Percentiles rank a stretch among this genome's conserved stretches.
Conservation (phyloP, 768 basidiomycete genomes). For the Clavulina sp. region DNA sequence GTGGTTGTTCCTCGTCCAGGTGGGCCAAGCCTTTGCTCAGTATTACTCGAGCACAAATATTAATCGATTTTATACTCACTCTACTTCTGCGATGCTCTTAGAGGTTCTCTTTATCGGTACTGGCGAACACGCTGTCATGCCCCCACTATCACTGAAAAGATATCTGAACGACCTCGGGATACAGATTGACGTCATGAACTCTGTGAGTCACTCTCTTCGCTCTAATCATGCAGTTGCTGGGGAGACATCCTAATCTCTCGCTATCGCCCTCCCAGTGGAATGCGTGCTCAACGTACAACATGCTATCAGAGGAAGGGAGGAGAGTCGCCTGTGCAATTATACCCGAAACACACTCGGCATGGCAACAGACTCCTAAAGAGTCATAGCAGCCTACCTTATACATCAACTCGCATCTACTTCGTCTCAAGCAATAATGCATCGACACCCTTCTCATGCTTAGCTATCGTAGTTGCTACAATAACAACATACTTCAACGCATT, state of each 20-base stretch:
- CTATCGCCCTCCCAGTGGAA: slow-evolving; percentile 39
- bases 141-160: slow-evolving; percentile 46
- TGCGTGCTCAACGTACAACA: slow-evolving; percentile 89
- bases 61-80: neutral
- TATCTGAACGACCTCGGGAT: slow-evolving; percentile 64
- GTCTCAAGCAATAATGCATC: neutral
- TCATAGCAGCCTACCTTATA: too few relatives aligned
- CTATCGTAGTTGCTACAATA: neutral
- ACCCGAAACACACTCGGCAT: slow-evolving; percentile 15
- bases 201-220: slow-evolving; percentile 28
- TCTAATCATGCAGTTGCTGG: too few relatives aligned
- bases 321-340: slow-evolving; percentile 84
- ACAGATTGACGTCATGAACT: slow-evolving; percentile 79
- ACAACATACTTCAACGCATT: neutral
- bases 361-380: too few relatives aligned
- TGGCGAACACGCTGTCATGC: slow-evolving; percentile 48
- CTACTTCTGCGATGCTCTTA: slow-evolving; percentile 17
- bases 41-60: neutral
- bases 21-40: slow-evolving; percentile 23
- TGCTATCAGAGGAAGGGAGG: slow-evolving; percentile 83
- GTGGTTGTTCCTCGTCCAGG: slow-evolving; percentile 74
- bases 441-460: neutral
- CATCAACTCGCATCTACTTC: neutral
- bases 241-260: neutral
- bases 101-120: slow-evolving; percentile 88